Base-by-base conservation (phyloP, 2,329 filamentous ascomycete species). In the Aspergillus sp. region DNA sequence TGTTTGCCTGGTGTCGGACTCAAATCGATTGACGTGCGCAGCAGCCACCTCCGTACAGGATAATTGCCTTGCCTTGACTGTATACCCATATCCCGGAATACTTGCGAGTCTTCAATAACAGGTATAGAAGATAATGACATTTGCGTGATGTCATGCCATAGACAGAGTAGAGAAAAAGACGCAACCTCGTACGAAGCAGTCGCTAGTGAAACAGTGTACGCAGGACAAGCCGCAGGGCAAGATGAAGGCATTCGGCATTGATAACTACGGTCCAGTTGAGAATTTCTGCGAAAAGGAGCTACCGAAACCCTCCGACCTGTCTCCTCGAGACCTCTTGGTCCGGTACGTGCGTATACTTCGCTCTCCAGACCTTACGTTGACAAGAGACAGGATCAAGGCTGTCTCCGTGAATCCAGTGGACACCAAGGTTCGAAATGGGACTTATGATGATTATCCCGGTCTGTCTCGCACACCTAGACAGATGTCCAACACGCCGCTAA, bases 361-460 rank as follows among this genome's bases (percentile, higher is more conserved):
- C 7, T 17, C 17, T 37, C 33, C 9, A 6, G 33, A 7, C n/a
- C 17, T 19, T 3, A 10, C 12, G 7, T 22, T 20, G 12, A 15
- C 37, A 22, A 20, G 17, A 17, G 32, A 19, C 48, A 67, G 65
- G 42, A 59, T 70, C 42, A 62, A 66, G 54, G 68, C 66, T 12
- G 60, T 55, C 42, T 65, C 67, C 6, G 59, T 72, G 32, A 72
- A 71, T 37, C 69, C 69, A 2, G 60, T 72, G 37, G 69, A 72
- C 48, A 67, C 60, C 20, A 72, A 72, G 52, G 55, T 63, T 41
- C 59, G 63, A 17, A 54, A 53, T 19, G 61, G 59, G 32, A 60
- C 47, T 13, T 71, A 70, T 48, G 67, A 70, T 46, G 67, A 70
- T 48, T 65, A 64, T 48, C 60, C 64, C 30, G 52, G 54, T 57